Evolutionary conservation across 2,329 filamentous ascomycete species (phyloP).

Genomic region (Pyricularia pennisetigena): DNA sequence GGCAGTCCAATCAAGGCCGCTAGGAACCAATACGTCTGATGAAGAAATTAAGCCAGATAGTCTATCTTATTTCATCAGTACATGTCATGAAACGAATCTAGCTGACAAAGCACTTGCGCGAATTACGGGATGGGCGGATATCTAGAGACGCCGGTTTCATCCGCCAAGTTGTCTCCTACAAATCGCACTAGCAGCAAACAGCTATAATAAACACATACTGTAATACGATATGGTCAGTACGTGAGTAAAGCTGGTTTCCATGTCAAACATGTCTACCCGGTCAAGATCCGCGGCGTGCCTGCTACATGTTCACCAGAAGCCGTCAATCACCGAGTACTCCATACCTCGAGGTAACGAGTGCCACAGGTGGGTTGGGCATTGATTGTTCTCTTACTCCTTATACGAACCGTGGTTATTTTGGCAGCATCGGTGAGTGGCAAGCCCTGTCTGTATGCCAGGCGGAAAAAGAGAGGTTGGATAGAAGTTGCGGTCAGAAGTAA

Average conservation of each 20-base stretch:
- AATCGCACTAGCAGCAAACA: background rate
- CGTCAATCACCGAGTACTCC: too few relatives aligned
- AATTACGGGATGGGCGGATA: background rate
- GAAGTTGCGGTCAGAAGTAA: background rate
- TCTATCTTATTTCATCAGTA: background rate
- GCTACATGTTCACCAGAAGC: too few relatives aligned
- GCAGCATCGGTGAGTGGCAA: background rate
- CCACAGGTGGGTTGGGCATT: background rate
- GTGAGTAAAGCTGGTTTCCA: background rate
- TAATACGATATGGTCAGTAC: background rate
- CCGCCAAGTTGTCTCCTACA: background rate
- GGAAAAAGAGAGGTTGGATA: background rate
- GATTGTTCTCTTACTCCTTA: background rate
- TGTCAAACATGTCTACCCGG: background rate
- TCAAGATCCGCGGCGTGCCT: too few relatives aligned
- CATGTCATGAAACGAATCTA: background rate
- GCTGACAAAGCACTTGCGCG: background rate
- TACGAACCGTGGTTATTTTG: background rate
- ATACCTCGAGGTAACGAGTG: background rate
- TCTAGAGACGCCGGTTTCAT: background rate
- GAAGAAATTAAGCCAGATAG: background rate
- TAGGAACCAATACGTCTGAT: background rate
- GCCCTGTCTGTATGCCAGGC: background rate
- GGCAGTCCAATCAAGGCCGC: background rate
- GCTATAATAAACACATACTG: background rate